These are phyloP conservation scores for Astraeus odoratus DNA, from an alignment of 768 basidiomycete species.

Conservation along the genomic window DNA sequence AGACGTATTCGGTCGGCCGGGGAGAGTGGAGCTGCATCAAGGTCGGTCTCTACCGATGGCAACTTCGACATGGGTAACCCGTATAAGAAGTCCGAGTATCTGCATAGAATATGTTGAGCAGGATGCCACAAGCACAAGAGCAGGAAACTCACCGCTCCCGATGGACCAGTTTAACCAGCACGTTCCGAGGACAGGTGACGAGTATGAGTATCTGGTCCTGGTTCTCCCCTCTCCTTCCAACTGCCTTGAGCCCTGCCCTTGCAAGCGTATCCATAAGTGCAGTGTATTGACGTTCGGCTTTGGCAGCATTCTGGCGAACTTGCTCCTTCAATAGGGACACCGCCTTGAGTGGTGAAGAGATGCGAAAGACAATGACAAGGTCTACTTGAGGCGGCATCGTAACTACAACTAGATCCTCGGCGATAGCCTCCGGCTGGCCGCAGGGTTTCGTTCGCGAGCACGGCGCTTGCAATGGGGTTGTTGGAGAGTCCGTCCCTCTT, in stretches of 20 bases:
- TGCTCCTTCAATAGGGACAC: constrained; percentile 51
- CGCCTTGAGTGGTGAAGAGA: constrained; percentile 27
- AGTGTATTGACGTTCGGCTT: constrained; percentile 64
- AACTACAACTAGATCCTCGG: not conserved
- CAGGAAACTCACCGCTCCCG: constrained; percentile 57
- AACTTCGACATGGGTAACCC: constrained; percentile 56
- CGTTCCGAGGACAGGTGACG: constrained; percentile 57
- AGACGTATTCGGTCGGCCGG: constrained; percentile 78
- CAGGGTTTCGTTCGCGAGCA: not conserved
- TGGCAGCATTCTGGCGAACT: constrained; percentile 51
- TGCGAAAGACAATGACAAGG: constrained; percentile 66
- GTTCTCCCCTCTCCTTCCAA: constrained; percentile 70
- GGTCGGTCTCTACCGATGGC: constrained; percentile 33
- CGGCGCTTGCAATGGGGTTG: not conserved
- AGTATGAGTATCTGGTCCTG: constrained; percentile 73
- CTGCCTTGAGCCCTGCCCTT: constrained; percentile 58
- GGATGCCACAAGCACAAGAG: not conserved
- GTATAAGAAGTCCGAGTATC: constrained; percentile 71
- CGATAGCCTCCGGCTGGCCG: not conserved
- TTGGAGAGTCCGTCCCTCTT: not conserved
- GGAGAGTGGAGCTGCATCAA: constrained; percentile 42
- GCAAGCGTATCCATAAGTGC: constrained; percentile 55
- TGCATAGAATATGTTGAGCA: constrained; percentile 18
- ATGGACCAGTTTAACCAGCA: constrained; percentile 58
- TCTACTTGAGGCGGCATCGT: constrained; percentile 55